phyloP scores from a whole-genome alignment of 1,284 basidiomycete genomes.

The Testicularia cyperi region DNA sequence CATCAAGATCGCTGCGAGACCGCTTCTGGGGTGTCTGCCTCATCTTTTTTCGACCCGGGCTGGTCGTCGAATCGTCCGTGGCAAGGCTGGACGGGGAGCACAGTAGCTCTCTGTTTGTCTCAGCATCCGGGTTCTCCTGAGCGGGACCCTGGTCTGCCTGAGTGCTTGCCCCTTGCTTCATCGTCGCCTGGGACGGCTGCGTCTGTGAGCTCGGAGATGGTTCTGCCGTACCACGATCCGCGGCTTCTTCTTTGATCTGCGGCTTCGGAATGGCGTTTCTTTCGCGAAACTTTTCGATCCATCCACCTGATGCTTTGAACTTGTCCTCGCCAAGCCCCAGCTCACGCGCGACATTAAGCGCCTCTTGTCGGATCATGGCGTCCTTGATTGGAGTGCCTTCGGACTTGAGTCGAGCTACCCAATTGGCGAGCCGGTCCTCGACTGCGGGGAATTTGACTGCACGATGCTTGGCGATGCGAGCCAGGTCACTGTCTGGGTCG shows the following conservation, averaged over 20 bases:
- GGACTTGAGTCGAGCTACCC: conserved; percentile 67
- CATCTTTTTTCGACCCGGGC: too few species aligned
- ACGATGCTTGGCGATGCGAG: conserved; percentile 43
- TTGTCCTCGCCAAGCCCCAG: conserved; percentile 68
- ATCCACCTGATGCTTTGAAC: conserved; percentile 86
- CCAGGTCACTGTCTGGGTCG: conserved; percentile 34
- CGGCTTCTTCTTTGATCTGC: not conserved
- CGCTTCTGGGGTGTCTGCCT: not conserved
- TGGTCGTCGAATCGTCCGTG: too few species aligned
- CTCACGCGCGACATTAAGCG: conserved; percentile 69
- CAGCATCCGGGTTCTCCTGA: too few species aligned
- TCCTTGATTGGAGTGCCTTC: conserved; percentile 69
- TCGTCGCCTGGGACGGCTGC: too few species aligned
- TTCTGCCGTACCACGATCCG: not conserved
- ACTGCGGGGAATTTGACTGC: conserved; percentile 69
- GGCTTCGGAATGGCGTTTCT: conserved; percentile 70
- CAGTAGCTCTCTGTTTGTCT: too few species aligned
- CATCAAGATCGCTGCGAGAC: not conserved
- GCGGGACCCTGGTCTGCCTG: too few species aligned
- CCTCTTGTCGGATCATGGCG: conserved; percentile 70
- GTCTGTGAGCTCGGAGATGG: too few species aligned
- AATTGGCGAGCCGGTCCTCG: conserved; percentile 69
- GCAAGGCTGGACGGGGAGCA: too few species aligned
- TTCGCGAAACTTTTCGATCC: conserved; percentile 88
- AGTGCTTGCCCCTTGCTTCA: too few species aligned